Conservation (phyloP, 1,284 basidiomycete species). For the Pseudomicrostroma phylloplanum region DNA sequence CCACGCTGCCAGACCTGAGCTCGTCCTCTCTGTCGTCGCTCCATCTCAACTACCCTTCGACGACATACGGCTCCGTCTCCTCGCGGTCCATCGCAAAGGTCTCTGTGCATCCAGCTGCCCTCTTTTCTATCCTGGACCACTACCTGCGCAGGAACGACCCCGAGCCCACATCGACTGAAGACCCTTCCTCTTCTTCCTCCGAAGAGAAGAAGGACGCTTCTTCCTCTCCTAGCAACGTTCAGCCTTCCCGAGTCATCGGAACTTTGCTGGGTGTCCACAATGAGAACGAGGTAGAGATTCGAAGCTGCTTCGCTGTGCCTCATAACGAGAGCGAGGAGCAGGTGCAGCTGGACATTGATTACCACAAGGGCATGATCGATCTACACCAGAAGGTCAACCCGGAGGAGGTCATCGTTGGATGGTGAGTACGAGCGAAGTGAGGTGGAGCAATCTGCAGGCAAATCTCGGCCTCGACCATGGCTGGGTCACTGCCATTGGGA, state of each 20-base stretch:
- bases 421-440: conserved; percentile 57
- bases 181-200: neutral
- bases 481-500: neutral
- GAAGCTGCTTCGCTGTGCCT: conserved; percentile 46
- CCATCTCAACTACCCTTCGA: conserved; percentile 47
- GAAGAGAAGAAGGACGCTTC: neutral
- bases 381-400: conserved; percentile 76
- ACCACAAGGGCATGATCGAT: conserved; percentile 88
- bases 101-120: conserved; percentile 54
- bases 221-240: neutral
- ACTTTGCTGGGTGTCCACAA: conserved; percentile 83
- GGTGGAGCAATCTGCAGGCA: neutral
- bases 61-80: conserved; percentile 39
- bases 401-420: conserved; percentile 81
- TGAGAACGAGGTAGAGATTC: conserved; percentile 54
- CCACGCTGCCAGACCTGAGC: conserved; percentile 8
- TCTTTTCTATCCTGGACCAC: conserved; percentile 95
- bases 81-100: conserved; percentile 46
- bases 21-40: conserved; percentile 39
- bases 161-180: conserved; percentile 3
- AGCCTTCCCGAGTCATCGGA: conserved; percentile 71
- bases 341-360: conserved; percentile 79
- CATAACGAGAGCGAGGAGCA: conserved; percentile 65
- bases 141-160: conserved; percentile 71
- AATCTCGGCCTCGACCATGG: neutral